Evolutionary conservation across 345 rosid genomes (phyloP).

Genomic region (Leavenworthia alabamica): DNA sequence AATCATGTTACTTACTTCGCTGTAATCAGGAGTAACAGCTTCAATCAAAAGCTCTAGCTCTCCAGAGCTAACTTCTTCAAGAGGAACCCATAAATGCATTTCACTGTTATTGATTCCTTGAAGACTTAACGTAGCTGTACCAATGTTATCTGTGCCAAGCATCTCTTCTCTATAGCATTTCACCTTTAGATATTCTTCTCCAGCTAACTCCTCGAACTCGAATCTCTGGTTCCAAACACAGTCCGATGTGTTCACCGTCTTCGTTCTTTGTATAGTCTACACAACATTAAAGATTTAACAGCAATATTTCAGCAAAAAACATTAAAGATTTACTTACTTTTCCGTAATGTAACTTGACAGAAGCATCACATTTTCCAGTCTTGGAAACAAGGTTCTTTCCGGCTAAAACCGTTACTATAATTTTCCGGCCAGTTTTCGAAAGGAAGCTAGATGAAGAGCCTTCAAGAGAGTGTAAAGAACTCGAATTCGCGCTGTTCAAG

Average conservation of each 20-base stretch:
- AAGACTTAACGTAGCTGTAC: conserved; percentile 76
- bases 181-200: conserved; percentile 68
- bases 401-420: conserved; percentile 47
- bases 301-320: background rate
- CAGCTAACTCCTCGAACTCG: conserved; percentile 83
- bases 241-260: conserved; percentile 42
- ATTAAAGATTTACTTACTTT: conserved; percentile 43
- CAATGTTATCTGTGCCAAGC: conserved; percentile 76
- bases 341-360: conserved; percentile 83
- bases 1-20: conserved; percentile 35
- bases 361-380: conserved; percentile 60
- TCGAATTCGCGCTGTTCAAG: conserved; percentile 36
- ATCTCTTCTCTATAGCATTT: conserved; percentile 67
- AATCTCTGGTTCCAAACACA: conserved; percentile 70
- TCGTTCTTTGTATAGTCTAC: conserved; percentile 61
- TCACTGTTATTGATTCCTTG: conserved; percentile 76
- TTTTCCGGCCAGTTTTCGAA: conserved; percentile 68
- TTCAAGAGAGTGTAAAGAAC: conserved; percentile 41
- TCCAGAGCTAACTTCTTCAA: conserved; percentile 84
- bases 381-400: conserved; percentile 61
- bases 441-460: conserved; percentile 54
- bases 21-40: conserved; percentile 47
- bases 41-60: conserved; percentile 81
- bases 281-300: background rate
- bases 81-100: conserved; percentile 75